Evolutionary conservation across 495 filamentous ascomycete species (phyloP).

Genomic region (Cairneyella variabilis): DNA sequence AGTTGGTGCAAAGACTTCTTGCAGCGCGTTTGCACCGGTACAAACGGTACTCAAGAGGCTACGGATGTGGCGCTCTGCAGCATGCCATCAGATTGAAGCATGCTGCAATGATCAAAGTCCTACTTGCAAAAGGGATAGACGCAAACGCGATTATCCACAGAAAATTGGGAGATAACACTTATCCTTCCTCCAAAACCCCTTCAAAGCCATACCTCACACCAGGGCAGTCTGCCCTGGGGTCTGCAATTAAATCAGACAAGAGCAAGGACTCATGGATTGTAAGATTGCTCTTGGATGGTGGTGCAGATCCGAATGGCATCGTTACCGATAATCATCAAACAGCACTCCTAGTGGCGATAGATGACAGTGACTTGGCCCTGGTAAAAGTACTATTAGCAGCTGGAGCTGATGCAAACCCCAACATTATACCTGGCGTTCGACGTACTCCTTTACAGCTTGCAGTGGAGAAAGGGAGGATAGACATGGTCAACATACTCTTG

Average conservation of each 20-base stretch:
- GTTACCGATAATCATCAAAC: neutral
- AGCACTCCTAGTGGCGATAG: slow-evolving; percentile 8
- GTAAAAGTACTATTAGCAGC: slow-evolving; percentile 5
- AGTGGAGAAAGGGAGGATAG: slow-evolving; percentile 39
- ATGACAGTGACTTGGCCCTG: neutral
- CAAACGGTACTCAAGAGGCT: slow-evolving; percentile 4
- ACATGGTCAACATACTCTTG: slow-evolving; percentile 41
- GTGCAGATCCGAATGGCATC: slow-evolving; percentile 12
- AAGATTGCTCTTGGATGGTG: neutral
- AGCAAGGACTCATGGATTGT: slow-evolving; percentile 1
- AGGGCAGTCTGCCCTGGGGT: slow-evolving; percentile 5
- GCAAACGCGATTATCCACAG: slow-evolving; percentile 16
- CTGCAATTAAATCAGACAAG: slow-evolving; percentile 4
- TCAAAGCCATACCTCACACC: neutral
- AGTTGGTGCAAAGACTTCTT: slow-evolving; percentile 12
- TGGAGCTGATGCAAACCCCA: slow-evolving; percentile 9
- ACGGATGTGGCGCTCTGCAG: slow-evolving; percentile 2
- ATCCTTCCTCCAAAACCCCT: neutral
- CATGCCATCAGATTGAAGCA: slow-evolving; percentile 4
- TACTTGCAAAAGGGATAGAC: slow-evolving; percentile 31
- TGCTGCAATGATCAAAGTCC: slow-evolving; percentile 23
- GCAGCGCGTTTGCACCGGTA: slow-evolving; percentile 6
- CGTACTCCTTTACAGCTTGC: slow-evolving; percentile 39
- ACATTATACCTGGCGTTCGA: slow-evolving; percentile 15
- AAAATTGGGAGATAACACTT: neutral